These are phyloP conservation scores for Macrolepiota fuliginosa DNA, from an alignment of 768 basidiomycete species.

Conservation along the genomic window DNA sequence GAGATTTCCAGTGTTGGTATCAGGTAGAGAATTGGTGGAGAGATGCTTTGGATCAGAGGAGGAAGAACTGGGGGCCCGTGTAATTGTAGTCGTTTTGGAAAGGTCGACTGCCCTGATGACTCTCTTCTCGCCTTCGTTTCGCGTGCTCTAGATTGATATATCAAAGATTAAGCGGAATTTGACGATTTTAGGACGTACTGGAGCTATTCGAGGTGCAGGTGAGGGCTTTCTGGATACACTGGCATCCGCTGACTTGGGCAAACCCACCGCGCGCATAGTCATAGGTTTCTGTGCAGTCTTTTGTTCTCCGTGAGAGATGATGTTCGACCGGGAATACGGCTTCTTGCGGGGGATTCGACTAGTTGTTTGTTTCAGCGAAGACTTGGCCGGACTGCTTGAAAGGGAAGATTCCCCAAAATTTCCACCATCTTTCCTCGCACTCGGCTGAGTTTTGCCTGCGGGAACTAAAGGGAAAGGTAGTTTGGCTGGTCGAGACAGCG, in stretches of 20 bases:
- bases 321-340: slow-evolving; percentile 47
- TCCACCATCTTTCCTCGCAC: neutral
- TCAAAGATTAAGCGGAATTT: neutral
- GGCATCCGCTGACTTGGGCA: slow-evolving; percentile 15
- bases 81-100: neutral
- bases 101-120: slow-evolving; percentile 11
- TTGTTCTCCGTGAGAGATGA: slow-evolving; percentile 1
- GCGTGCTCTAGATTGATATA: neutral
- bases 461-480: slow-evolving; percentile 37
- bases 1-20: slow-evolving; percentile 19
- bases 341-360: slow-evolving; percentile 66
- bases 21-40: neutral
- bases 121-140: neutral
- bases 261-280: slow-evolving; percentile 19
- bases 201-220: neutral
- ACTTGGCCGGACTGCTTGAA: slow-evolving; percentile 32
- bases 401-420: neutral
- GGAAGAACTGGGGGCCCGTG: neutral
- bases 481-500: slow-evolving; percentile 5
- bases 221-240: slow-evolving; percentile 10
- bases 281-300: slow-evolving; percentile 12
- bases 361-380: slow-evolving; percentile 47
- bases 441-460: neutral
- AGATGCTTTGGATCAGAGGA: neutral
- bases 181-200: slow-evolving; percentile 5